Evolutionary conservation across 495 filamentous ascomycete species (phyloP), one percentile per base, ranked within the genome.

Genomic region (Gamarada debralockiae): DNA sequence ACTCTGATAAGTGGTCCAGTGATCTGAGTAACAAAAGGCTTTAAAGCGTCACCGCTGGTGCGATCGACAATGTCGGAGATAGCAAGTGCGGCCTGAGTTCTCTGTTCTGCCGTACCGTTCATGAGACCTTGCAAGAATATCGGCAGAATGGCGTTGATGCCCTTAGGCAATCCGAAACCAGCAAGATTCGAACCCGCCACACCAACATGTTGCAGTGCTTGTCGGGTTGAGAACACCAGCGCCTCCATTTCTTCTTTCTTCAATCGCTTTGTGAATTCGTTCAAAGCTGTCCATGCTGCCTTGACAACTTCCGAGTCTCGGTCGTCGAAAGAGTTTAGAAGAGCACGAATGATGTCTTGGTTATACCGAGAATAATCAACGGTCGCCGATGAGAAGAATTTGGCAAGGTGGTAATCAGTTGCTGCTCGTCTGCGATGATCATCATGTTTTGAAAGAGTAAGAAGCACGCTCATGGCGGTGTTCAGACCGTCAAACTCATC

Each of bases 211-310:
- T 86, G 80, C 42, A 98, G 72, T 1, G 87, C 80, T 62, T 92
- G 85, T 31, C 92, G 82, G 1, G 92, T 95, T 4, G 92, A 91
- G 55, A 81, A 73, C 8, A 92, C 90, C n/a, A 98, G 72, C 0
- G 86, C 80, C 65, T 98, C 93, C 93, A 98, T 97, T 69, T 97
- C 93, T 68, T 98, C 93, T 66, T 98, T 98, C 65, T 86, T 88
- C 55, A 98, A 78, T 61, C 79, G 83, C 65, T 89, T 88, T 18
- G 90, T 96, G 58, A 98, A 80, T 58, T 87, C 89, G 60, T 74
- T 91, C 38, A 97, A 78, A 15, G 95, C 93, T 31, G 81, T 79
- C 93, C 95, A 97, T 15, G 92, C 87, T 23, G 90, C 81, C 74
- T 93, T 97, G 55, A 97, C 88, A 10, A 97, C 93, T 10, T 85